phyloP scores from a whole-genome alignment of 1,284 basidiomycete species.

The Heterobasidion occidentale region DNA sequence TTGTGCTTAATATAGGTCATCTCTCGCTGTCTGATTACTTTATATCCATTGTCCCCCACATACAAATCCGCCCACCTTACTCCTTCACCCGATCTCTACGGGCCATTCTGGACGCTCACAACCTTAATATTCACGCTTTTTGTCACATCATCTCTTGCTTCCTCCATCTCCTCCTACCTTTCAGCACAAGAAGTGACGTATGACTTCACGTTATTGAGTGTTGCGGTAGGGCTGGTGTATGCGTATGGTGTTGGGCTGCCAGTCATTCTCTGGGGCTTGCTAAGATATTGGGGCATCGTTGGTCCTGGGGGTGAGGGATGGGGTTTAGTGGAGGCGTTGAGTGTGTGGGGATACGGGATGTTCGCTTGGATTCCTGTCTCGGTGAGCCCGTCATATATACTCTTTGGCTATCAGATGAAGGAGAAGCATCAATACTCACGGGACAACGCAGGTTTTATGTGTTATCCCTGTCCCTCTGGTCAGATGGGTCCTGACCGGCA shows the following conservation, averaged over 20 bases:
- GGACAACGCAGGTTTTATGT: slow-evolving; percentile 42
- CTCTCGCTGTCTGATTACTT: slow-evolving; percentile 62
- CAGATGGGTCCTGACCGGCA: slow-evolving; percentile 71
- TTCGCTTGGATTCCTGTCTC: slow-evolving; percentile 77
- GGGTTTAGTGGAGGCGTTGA: slow-evolving; percentile 73
- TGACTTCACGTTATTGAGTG: slow-evolving; percentile 77
- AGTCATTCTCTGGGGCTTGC: slow-evolving; percentile 67
- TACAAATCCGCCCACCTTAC: slow-evolving; percentile 58
- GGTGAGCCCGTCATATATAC: slow-evolving; percentile 24
- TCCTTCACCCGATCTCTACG: slow-evolving; percentile 69
- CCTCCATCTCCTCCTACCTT: slow-evolving; percentile 77
- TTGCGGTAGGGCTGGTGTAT: slow-evolving; percentile 80
- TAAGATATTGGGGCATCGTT: slow-evolving; percentile 63
- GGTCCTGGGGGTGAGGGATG: slow-evolving; percentile 59
- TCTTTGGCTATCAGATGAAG: slow-evolving; percentile 27
- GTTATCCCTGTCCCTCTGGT: slow-evolving; percentile 74
- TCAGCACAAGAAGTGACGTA: slow-evolving; percentile 58
- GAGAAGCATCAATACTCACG: no score
- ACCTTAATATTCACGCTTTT: slow-evolving; percentile 89
- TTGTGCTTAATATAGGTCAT: slow-evolving; percentile 25
- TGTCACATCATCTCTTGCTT: slow-evolving; percentile 83
- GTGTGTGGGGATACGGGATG: slow-evolving; percentile 68
- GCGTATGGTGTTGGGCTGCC: slow-evolving; percentile 79
- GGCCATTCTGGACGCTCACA: slow-evolving; percentile 93
- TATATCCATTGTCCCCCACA: slow-evolving; percentile 51